Percentiles rank a stretch among this genome's conserved stretches.
Evolutionary conservation across 1,284 basidiomycete genomes (phyloP).

Genomic region (Lignosus rhinocerotis): DNA sequence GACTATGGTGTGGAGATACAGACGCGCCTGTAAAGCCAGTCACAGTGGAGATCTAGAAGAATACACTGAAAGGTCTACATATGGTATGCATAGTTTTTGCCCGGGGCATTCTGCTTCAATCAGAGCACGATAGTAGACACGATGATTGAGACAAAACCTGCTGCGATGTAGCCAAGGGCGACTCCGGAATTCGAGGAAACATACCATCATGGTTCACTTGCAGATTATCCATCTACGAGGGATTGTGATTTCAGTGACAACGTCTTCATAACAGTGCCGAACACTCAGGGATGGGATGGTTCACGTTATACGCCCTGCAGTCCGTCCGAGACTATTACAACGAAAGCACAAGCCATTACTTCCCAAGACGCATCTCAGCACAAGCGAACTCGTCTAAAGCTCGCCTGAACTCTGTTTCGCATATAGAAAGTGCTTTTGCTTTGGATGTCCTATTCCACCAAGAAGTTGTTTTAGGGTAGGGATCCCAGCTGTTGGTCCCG

Average conservation of each 20-base stretch:
- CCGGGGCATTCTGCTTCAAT: no score
- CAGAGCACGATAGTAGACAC: no score
- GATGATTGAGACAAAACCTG: no score
- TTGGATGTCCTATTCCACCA: conserved; percentile 11
- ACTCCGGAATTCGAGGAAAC: no score
- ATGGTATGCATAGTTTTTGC: no score
- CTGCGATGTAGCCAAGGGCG: no score
- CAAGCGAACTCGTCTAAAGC: conserved; percentile 69
- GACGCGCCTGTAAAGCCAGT: no score
- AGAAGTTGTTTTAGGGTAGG: conserved; percentile 4
- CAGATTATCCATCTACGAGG: no score
- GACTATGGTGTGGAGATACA: not conserved
- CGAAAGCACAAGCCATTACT: conserved; percentile 39
- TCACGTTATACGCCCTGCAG: not conserved
- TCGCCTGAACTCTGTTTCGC: conserved; percentile 57
- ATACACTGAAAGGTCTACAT: no score
- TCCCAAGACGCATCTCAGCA: conserved; percentile 76
- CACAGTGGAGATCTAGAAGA: no score
- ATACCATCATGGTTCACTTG: no score
- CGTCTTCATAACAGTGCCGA: not conserved
- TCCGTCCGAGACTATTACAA: conserved; percentile 11
- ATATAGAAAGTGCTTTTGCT: conserved; percentile 33
- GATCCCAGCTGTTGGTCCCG: conserved; percentile 9
- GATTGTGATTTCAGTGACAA: no score
- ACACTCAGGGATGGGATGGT: not conserved